phyloP scores from a whole-genome alignment of 257 asterid species.

The Cordia subcordata region DNA sequence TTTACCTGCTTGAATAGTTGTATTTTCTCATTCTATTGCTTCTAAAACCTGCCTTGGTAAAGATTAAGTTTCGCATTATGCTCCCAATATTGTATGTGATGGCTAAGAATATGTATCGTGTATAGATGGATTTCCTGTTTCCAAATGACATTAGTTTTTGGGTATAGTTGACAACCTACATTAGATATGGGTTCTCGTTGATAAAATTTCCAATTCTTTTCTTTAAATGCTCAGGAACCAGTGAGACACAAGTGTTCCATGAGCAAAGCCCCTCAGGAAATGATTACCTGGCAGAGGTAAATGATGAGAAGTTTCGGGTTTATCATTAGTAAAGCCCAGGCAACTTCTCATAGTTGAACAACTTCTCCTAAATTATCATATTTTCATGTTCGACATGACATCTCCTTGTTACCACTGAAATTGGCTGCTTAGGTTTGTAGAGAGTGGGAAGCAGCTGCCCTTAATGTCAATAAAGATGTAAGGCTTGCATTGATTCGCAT shows the following conservation, averaged over 20 bases:
- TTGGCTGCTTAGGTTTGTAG: conserved; percentile 70
- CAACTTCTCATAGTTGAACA: not conserved
- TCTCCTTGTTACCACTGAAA: not conserved
- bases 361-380: not conserved
- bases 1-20: no score
- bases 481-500: conserved; percentile 73
- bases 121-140: no score
- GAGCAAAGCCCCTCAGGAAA: conserved; percentile 92
- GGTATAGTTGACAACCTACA: not conserved
- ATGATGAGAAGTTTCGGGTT: not conserved
- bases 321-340: not conserved
- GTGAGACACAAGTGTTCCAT: conserved; percentile 70
- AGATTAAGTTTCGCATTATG: no score
- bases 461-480: conserved; percentile 61
- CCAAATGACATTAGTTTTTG: no score
- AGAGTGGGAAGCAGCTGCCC: conserved; percentile 94
- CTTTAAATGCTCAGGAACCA: conserved; percentile 48
- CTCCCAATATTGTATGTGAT: no score
- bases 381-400: not conserved
- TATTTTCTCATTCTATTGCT: no score
- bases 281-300: conserved; percentile 89
- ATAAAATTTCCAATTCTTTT: conserved; percentile 7
- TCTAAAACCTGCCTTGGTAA: no score
- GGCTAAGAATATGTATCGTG: no score
- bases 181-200: not conserved